These are phyloP conservation scores for Asterochloris sp. DNA, from an alignment of 139 green algal species.

Conservation along the genomic window DNA sequence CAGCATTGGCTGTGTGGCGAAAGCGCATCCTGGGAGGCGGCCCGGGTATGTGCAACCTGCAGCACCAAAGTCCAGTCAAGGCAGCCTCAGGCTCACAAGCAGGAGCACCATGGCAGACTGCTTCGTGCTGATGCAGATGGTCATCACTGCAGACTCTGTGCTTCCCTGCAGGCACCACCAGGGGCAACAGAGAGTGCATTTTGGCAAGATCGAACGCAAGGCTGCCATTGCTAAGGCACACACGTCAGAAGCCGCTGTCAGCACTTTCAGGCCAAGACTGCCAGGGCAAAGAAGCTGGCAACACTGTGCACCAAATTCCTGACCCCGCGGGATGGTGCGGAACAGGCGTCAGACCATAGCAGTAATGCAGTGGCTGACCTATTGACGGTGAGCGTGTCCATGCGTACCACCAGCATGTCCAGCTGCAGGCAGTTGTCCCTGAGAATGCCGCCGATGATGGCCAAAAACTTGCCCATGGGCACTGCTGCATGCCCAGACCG, in stretches of 20 bases:
- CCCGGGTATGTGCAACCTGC: slow-evolving; percentile 15
- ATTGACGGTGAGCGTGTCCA: slow-evolving; percentile 9
- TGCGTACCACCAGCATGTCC: slow-evolving; percentile 14
- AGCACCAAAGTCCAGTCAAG: neutral
- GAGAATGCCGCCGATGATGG: slow-evolving; percentile 20
- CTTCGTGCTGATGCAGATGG: neutral
- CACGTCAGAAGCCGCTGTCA: neutral
- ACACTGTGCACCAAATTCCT: neutral
- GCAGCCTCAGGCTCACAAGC: neutral
- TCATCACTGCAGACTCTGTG: neutral
- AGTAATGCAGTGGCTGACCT: slow-evolving; percentile 4
- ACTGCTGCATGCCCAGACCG: slow-evolving; percentile 15
- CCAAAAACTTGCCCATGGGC: slow-evolving; percentile 5
- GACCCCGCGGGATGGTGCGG: too few species aligned
- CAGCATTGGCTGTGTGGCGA: slow-evolving; percentile 4
- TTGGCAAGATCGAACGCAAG: neutral
- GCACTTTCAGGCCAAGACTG: neutral
- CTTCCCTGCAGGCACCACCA: neutral
- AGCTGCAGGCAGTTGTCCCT: slow-evolving; percentile 3
- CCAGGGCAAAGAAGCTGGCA: neutral
- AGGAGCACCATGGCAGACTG: neutral
- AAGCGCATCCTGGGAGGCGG: slow-evolving; percentile 4
- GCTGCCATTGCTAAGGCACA: too few species aligned
- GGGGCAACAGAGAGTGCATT: neutral
- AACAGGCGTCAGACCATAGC: neutral